Evolutionary conservation across 2,329 filamentous ascomycete species (phyloP).

Genomic region (Arthrobotrys entomopaga): DNA sequence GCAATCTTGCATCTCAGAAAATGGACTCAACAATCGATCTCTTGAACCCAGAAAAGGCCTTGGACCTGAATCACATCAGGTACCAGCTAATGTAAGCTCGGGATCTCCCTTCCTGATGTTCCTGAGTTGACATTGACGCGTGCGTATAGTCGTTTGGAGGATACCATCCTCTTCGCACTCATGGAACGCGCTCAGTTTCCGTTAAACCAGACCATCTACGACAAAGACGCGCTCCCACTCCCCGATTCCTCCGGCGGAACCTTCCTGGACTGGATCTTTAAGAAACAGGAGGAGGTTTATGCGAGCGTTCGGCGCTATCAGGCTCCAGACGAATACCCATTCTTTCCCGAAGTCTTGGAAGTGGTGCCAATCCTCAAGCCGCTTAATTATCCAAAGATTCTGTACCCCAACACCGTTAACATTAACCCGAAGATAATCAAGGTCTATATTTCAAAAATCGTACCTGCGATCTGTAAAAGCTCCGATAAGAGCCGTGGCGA

Average conservation of each 20-base stretch:
- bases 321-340: slow-evolving; percentile 95
- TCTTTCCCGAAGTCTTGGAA: slow-evolving; percentile 85
- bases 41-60: slow-evolving; percentile 81
- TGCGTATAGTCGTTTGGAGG: slow-evolving; percentile 82
- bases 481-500: slow-evolving; percentile 69
- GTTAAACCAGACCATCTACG: slow-evolving; percentile 87
- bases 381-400: slow-evolving; percentile 84
- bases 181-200: slow-evolving; percentile 99
- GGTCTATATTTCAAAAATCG: slow-evolving; percentile 83
- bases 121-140: background rate
- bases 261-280: slow-evolving; percentile 93
- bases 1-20: slow-evolving; percentile 52
- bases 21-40: slow-evolving; percentile 92
- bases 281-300: slow-evolving; percentile 88
- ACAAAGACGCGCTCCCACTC: slow-evolving; percentile 79
- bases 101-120: background rate
- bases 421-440: slow-evolving; percentile 87
- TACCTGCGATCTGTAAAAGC: slow-evolving; percentile 85
- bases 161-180: slow-evolving; percentile 95
- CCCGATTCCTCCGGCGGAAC: slow-evolving; percentile 74
- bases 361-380: slow-evolving; percentile 81
- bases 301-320: slow-evolving; percentile 94
- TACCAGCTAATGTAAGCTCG: slow-evolving; percentile 84
- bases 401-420: slow-evolving; percentile 88
- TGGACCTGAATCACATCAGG: slow-evolving; percentile 90